Evolutionary conservation across 1,284 basidiomycete species (phyloP).

Genomic region (Pyrrhoderma noxium): DNA sequence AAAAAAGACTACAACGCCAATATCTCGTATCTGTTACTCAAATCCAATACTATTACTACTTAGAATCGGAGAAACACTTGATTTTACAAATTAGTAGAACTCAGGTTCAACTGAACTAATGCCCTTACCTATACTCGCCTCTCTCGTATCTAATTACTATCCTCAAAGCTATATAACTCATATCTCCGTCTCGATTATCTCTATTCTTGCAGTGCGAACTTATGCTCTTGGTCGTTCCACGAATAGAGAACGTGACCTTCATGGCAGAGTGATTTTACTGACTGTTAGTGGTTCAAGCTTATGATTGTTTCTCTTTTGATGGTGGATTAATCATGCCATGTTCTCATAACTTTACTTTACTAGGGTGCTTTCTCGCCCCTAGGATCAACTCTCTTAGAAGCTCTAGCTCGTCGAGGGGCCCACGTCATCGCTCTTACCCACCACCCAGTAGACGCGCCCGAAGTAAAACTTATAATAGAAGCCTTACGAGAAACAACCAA

Average conservation of each 20-base stretch:
- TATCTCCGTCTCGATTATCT: constrained; percentile 36
- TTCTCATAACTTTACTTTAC: background rate
- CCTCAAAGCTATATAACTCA: constrained; percentile 41
- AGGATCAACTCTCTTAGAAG: constrained; percentile 58
- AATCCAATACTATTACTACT: too few relatives aligned
- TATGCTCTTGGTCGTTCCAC: constrained; percentile 64
- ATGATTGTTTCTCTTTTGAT: constrained; percentile 4
- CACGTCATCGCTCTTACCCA: constrained; percentile 65
- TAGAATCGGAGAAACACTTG: too few relatives aligned
- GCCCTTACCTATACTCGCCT: constrained; percentile 13
- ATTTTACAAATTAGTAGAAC: too few relatives aligned
- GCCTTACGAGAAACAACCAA: constrained; percentile 58
- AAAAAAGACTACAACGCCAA: too few relatives aligned
- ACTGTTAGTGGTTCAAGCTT: constrained; percentile 40
- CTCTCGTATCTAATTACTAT: constrained; percentile 19
- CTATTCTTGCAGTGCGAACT: constrained; percentile 41
- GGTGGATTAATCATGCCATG: background rate
- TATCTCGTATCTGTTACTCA: too few relatives aligned
- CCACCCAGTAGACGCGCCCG: constrained; percentile 46
- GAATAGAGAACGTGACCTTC: constrained; percentile 62
- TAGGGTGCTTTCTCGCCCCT: constrained; percentile 70
- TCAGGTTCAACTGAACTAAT: background rate
- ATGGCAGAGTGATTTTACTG: constrained; percentile 59
- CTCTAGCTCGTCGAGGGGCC: constrained; percentile 61
- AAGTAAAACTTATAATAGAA: constrained; percentile 50